Percentiles rank a stretch among this genome's conserved stretches.
phyloP scores from a whole-genome alignment of 2,329 filamentous ascomycete species.

The Calonectria henricotiae region DNA sequence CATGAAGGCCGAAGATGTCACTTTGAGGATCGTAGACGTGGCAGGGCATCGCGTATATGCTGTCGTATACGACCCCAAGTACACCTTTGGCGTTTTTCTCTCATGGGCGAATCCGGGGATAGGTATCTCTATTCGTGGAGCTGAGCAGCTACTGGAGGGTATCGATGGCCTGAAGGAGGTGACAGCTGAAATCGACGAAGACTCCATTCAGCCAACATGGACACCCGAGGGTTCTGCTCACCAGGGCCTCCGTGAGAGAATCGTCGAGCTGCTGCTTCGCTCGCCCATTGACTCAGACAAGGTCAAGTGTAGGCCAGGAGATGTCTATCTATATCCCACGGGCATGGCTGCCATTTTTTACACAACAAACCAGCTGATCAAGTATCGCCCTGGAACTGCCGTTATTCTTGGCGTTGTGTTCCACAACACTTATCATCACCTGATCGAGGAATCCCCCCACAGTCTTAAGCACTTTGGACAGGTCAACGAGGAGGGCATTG shows the following conservation, averaged over 20 bases:
- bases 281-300: conserved; percentile 56
- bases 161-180: conserved; percentile 58
- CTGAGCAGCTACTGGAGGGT: conserved; percentile 62
- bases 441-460: conserved; percentile 63
- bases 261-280: conserved; percentile 62
- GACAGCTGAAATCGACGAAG: conserved; percentile 45
- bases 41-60: conserved; percentile 62
- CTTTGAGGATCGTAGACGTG: conserved; percentile 62
- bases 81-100: conserved; percentile 58
- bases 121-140: conserved; percentile 65
- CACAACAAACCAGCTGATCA: conserved; percentile 59
- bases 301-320: conserved; percentile 51
- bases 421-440: conserved; percentile 65
- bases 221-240: conserved; percentile 61
- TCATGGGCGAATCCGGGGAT: conserved; percentile 66
- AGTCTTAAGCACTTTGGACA: conserved; percentile 67
- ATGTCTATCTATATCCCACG: conserved; percentile 70
- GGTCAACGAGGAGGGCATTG: conserved; percentile 62
- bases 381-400: conserved; percentile 56
- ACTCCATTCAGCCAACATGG: conserved; percentile 58
- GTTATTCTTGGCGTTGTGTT: conserved; percentile 70
- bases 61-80: conserved; percentile 60
- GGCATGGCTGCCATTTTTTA: conserved; percentile 71
- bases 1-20: conserved; percentile 57
- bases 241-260: conserved; percentile 58